Evolutionary conservation across 192 early-diverging fungal species (phyloP), one percentile per base, ranked within the genome.

Genomic region (Pilobolus umbonatus): DNA sequence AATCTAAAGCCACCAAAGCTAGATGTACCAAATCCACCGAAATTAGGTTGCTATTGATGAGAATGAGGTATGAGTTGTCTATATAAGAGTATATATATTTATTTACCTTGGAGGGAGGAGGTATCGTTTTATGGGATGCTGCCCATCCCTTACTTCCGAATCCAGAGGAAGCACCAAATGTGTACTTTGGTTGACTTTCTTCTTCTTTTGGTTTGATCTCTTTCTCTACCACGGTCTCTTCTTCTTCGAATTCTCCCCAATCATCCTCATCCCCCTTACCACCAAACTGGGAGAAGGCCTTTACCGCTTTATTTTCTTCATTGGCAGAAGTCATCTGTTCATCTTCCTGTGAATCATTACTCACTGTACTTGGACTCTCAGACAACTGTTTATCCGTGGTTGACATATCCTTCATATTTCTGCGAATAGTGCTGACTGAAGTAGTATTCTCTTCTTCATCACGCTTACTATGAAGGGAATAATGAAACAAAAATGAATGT

Each of bases 391-490:
- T 69, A 47, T 69, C 67, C 1, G 67, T 44, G 1, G 67, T 69
- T 29, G 55, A 48, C 67, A 69, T 69, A 25, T 69, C 67, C 36
- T 69, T 69, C 28, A 69, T 19, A 35, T 69, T 69, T 28, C 60
- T 57, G 19, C 67, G 67, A 40, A 69, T 63, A 9, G 67, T 57
- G 17, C 42, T 62, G 14, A 69, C 61, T 30, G 67, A 34, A 32
- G 52, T 28, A 24, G 43, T 26, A 31, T 43, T 24, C 21, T 36
- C 22, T 21, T 68, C 59, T 17, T 54, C 65, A 25, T 55, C 67
- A 38, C 61, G 67, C 49, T 69, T 69, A 19, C 67, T 69, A 36
- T 17, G 14, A n/a, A n/a, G n/a, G n/a, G n/a, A n/a, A n/a, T n/a
- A n/a, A n/a, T n/a, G n/a, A n/a, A n/a, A n/a, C n/a, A 42, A 25